Evolutionary conservation across 805 yeast species (phyloP).

Genomic region (Lipomyces yamanashiensis): DNA sequence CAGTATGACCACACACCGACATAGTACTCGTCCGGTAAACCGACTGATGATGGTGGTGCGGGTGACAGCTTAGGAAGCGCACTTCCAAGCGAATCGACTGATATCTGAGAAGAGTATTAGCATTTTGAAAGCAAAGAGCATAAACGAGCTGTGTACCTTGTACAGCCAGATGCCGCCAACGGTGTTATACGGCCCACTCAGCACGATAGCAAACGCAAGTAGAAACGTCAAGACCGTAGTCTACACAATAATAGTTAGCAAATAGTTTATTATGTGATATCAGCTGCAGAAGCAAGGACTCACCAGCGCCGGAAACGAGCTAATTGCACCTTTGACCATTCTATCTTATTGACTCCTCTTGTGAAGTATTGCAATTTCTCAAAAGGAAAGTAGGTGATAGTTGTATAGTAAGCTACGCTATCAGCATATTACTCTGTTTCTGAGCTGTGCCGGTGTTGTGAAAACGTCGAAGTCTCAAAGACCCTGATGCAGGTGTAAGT

Average conservation of each 20-base stretch:
- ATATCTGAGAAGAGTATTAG: background rate
- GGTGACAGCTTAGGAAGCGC: conserved; percentile 29
- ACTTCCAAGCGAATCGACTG: conserved; percentile 26
- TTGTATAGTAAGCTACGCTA: no score
- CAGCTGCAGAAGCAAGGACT: no score
- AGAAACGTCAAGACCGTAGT: conserved; percentile 4
- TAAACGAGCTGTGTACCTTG: background rate
- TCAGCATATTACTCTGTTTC: no score
- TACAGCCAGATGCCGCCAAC: conserved; percentile 12
- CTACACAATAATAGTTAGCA: background rate
- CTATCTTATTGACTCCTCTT: background rate
- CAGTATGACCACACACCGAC: conserved; percentile 35
- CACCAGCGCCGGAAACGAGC: conserved; percentile 1
- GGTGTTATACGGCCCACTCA: conserved; percentile 8
- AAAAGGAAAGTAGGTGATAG: no score
- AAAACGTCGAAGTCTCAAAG: no score
- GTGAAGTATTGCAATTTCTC: no score
- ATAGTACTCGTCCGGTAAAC: conserved; percentile 30
- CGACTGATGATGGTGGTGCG: conserved; percentile 20
- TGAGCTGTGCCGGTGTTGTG: no score
- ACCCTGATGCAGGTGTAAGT: no score
- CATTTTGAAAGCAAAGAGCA: background rate
- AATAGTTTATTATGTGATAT: background rate
- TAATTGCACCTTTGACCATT: conserved; percentile 1
- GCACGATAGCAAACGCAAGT: conserved; percentile 1